Percentiles rank a stretch among this genome's conserved stretches.
Conservation (phyloP, 768 basidiomycete species). For the Russula sp. region DNA sequence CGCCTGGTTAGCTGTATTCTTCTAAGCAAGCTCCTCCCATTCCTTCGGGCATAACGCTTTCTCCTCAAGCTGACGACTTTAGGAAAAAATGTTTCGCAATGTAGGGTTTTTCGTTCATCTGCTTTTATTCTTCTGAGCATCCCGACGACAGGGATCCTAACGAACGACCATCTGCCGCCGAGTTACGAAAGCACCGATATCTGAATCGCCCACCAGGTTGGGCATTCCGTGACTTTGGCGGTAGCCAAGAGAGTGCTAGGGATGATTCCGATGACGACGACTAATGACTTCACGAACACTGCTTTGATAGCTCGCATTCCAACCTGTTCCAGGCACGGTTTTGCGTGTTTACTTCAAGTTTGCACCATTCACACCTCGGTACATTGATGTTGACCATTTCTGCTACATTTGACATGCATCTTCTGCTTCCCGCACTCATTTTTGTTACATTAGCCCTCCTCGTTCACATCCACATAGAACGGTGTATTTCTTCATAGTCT, state of each 20-base stretch:
- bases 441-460: constrained; percentile 28
- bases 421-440: constrained; percentile 27
- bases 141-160: constrained; percentile 62
- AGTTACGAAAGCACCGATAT: constrained; percentile 78
- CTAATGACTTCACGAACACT: constrained; percentile 28
- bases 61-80: constrained; percentile 79
- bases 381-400: constrained; percentile 27
- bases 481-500: constrained; percentile 26
- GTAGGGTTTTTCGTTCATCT: constrained; percentile 45
- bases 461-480: constrained; percentile 26
- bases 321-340: constrained; percentile 1
- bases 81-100: constrained; percentile 85
- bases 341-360: constrained; percentile 8
- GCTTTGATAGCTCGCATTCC: constrained; percentile 23
- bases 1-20: constrained; percentile 64
- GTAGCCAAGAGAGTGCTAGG: constrained; percentile 31
- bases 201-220: constrained; percentile 68
- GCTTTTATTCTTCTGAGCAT: not conserved
- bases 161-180: constrained; percentile 74
- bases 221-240: constrained; percentile 63
- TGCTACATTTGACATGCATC: constrained; percentile 31
- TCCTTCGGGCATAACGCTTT: constrained; percentile 75
- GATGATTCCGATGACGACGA: constrained; percentile 24
- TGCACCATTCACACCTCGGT: constrained; percentile 13
- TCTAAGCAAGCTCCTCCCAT: constrained; percentile 85